Conservation (phyloP, 306 rosid genomes). For the Datisca glomerata region DNA sequence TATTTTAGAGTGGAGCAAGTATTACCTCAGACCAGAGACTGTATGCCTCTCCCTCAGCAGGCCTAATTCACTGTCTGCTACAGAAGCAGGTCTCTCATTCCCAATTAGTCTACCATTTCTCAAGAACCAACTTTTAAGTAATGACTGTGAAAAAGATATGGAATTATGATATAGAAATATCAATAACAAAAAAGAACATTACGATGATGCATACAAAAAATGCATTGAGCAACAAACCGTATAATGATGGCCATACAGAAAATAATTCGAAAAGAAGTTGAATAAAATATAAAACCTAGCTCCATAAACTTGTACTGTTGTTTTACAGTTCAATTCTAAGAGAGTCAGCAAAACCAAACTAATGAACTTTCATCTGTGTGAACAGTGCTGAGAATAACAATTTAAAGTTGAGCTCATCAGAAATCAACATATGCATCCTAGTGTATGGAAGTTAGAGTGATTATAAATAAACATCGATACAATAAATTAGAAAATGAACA, state of each 20-base stretch:
- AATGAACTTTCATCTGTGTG: no score
- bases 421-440: neutral
- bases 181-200: neutral
- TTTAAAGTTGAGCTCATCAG: neutral
- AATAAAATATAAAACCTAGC: no score
- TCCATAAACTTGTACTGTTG: no score
- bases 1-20: no score
- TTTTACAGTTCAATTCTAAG: no score
- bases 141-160: conserved; percentile 42
- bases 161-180: conserved; percentile 4
- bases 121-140: conserved; percentile 92
- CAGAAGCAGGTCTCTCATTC: conserved; percentile 49
- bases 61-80: conserved; percentile 88
- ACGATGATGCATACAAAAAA: no score
- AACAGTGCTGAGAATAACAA: no score
- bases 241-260: neutral
- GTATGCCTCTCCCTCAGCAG: conserved; percentile 76
- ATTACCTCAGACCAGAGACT: conserved; percentile 89
- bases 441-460: neutral
- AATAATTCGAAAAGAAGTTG: neutral
- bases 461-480: no score
- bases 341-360: no score
- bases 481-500: neutral
- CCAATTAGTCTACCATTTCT: conserved; percentile 61
- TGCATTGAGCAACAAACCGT: no score